Conservation (phyloP, 2,329 filamentous ascomycete genomes). For the Claviceps pazoutovae region DNA sequence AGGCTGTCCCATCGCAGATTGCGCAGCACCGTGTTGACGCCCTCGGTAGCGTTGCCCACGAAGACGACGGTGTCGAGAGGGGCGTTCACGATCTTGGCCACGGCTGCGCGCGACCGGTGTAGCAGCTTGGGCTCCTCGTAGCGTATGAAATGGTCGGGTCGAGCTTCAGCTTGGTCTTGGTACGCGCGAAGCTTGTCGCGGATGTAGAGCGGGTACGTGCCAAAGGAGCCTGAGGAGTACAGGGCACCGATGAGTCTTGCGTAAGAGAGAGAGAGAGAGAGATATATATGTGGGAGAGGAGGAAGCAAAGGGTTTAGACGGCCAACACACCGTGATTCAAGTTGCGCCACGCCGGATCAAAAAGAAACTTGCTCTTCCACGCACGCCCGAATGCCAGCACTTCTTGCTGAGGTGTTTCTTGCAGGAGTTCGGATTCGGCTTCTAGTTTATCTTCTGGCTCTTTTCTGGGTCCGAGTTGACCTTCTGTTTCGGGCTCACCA, state of each 20-base stretch:
- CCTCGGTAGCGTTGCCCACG: constrained; percentile 68
- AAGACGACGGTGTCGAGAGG: constrained; percentile 57
- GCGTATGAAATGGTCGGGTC: constrained; percentile 64
- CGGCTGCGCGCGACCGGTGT: constrained; percentile 51
- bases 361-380: constrained; percentile 52
- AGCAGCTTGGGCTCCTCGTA: constrained; percentile 50
- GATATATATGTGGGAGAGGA: too few species aligned
- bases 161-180: constrained; percentile 51
- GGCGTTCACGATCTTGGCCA: constrained; percentile 53
- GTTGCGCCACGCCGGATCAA: constrained; percentile 53
- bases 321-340: constrained; percentile 57
- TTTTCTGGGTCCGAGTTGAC: neutral
- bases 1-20: constrained; percentile 59
- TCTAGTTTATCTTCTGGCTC: neutral
- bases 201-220: constrained; percentile 54
- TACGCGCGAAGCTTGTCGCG: constrained; percentile 45
- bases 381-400: constrained; percentile 17
- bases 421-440: neutral
- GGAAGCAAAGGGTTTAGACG: too few species aligned
- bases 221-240: constrained; percentile 53
- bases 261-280: neutral
- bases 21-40: constrained; percentile 65
- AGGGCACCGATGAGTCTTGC: neutral
- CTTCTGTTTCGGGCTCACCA: too few species aligned
- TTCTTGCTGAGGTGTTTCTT: neutral